These are phyloP conservation scores for Talaromyces amestolkiae DNA, from an alignment of 2,329 filamentous ascomycete genomes.

Conservation along the genomic window DNA sequence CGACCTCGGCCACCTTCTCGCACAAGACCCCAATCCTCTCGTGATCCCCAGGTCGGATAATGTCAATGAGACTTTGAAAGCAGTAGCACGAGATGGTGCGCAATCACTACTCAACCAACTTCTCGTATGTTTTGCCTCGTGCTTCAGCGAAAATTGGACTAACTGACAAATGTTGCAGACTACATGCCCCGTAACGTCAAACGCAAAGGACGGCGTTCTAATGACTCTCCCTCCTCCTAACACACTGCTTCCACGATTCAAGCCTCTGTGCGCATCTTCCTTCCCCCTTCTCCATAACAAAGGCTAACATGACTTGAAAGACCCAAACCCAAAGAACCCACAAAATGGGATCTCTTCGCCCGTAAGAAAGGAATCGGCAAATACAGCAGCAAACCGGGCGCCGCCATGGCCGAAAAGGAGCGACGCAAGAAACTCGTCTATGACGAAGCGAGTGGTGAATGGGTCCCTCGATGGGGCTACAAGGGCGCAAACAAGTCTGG, in stretches of 20 bases:
- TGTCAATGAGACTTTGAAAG: slow-evolving; percentile 67
- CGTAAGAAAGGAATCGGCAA: slow-evolving; percentile 91
- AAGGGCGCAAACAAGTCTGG: slow-evolving; percentile 83
- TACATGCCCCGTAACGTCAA: slow-evolving; percentile 74
- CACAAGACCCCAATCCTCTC: slow-evolving; percentile 82
- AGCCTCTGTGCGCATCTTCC: slow-evolving; percentile 59
- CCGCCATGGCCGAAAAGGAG: slow-evolving; percentile 62
- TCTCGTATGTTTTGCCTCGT: slow-evolving; percentile 44
- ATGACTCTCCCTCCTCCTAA: slow-evolving; percentile 70
- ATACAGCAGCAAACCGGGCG: slow-evolving; percentile 65
- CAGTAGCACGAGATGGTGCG: slow-evolving; percentile 80
- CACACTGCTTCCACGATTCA: slow-evolving; percentile 81
- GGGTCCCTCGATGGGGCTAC: slow-evolving; percentile 94
- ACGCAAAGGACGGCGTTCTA: slow-evolving; percentile 65
- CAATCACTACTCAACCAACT: slow-evolving; percentile 94
- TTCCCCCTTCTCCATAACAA: neutral
- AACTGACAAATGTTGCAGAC: slow-evolving; percentile 40
- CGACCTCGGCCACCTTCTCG: slow-evolving; percentile 83
- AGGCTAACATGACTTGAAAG: slow-evolving; percentile 4
- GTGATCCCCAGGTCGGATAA: slow-evolving; percentile 49
- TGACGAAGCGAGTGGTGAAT: slow-evolving; percentile 80
- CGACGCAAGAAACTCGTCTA: slow-evolving; percentile 69
- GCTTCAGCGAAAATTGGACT: neutral
- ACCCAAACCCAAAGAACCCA: slow-evolving; percentile 75
- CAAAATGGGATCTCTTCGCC: slow-evolving; percentile 95